Base-by-base conservation (phyloP, 2,329 filamentous ascomycete species). In the Cadophora gregata region DNA sequence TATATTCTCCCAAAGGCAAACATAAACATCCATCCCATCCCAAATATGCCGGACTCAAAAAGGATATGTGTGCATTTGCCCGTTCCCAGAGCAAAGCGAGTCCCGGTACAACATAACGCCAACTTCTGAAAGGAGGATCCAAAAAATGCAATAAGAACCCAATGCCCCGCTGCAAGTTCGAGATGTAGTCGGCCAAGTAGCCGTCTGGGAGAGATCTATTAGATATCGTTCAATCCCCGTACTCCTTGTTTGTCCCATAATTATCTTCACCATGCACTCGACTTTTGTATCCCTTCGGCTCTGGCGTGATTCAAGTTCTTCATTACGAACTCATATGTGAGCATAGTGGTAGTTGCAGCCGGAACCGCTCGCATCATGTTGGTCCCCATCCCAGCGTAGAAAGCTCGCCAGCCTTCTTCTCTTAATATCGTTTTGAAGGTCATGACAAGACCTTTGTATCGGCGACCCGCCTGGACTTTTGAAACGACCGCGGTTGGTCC, bases 311-410 rank as follows among this genome's bases (percentile, higher is more conserved):
- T 72, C 4, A 78, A 67, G 29, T 75, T 55, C 53, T 70, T 73
- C 69, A 77, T 77, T 66, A 90, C 78, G 71, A 90, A 96, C 80
- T 99, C 96, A 77, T 97, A 99, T 14, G 95, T 98, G 77, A 98
- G 84, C 90, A 99, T 96, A 3, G 96, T 99, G 29, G 97, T 97
- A 75, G 97, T 97, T 24, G 96, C 95, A 25, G 96, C 93, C 36
- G 96, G 96, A 14, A 99, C 90, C 8, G 96, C 96, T 65, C 96
- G 88, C 84, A 98, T 93, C 88, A 99, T 92, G 80, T 99, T 99
- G 59, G 95, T 97, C 45, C 96, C 96, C 84, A 99, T 93, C 42
- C 96, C 96, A 27, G 94, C 95, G 78, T 99, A 99, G 75, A 99
- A 98, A 3, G 95, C 95, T 69, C 91, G 86, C 94, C 95, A 97